These are phyloP conservation scores for Funneliformis geosporum DNA, from an alignment of 192 early-diverging fungal genomes.

Conservation along the genomic window DNA sequence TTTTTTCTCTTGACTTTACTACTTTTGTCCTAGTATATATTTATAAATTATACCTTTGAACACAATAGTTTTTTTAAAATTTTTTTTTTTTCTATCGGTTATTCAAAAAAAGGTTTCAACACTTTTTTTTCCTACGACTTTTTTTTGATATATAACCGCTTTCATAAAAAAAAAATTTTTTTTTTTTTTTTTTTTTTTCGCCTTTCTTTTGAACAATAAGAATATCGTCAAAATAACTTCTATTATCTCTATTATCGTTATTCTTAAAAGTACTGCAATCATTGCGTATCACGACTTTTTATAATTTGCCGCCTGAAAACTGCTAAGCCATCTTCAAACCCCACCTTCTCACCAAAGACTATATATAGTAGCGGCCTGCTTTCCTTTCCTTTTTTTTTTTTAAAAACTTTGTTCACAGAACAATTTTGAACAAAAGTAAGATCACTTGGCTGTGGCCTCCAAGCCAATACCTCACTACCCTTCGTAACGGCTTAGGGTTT, in stretches of 20 bases:
- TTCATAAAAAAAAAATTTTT: background rate
- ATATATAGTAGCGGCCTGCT: background rate
- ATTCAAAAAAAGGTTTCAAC: background rate
- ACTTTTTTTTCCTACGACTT: background rate
- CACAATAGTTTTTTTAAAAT: background rate
- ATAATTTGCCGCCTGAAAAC: background rate
- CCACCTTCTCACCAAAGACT: background rate
- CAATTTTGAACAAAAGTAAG: background rate
- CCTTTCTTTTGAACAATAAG: background rate
- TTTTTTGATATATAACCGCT: background rate
- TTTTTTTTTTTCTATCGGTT: too few species aligned
- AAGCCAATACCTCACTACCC: background rate
- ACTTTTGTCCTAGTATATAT: background rate
- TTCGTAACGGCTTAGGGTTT: background rate
- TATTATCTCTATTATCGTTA: background rate
- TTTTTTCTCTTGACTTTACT: background rate
- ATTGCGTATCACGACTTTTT: constrained; percentile 16
- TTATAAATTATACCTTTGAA: background rate
- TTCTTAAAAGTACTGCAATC: constrained; percentile 2
- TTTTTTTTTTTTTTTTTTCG: background rate
- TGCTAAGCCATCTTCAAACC: constrained; percentile 12
- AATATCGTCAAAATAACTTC: background rate
- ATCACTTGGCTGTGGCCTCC: constrained; percentile 12
- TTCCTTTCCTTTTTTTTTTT: background rate
- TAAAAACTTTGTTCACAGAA: background rate